Evolutionary conservation across 179 eudicot species (phyloP).

Genomic region (Patellifolia procumbens): DNA sequence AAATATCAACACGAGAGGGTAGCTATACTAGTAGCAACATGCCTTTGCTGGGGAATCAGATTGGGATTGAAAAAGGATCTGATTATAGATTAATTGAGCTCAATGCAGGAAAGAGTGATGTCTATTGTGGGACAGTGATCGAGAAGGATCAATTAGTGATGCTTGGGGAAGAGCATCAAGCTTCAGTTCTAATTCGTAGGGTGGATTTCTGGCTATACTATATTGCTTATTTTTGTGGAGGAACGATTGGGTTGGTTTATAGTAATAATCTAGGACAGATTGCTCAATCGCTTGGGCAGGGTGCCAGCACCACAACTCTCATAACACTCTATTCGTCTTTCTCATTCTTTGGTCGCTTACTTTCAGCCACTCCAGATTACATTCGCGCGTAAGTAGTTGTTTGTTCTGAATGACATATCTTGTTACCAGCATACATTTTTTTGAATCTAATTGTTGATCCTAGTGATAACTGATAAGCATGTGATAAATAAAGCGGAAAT

Average conservation of each 20-base stretch:
- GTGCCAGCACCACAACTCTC: slow-evolving; percentile 56
- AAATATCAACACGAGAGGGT: slow-evolving; percentile 37
- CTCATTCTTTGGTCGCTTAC: slow-evolving; percentile 94
- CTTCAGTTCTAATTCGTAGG: slow-evolving; percentile 50
- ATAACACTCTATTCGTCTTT: slow-evolving; percentile 78
- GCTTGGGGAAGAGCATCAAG: slow-evolving; percentile 85
- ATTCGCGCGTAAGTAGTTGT: slow-evolving; percentile 62
- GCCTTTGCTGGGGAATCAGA: slow-evolving; percentile 23
- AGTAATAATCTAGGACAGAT: slow-evolving; percentile 95
- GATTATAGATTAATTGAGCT: slow-evolving; percentile 9
- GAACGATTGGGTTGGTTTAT: slow-evolving; percentile 90
- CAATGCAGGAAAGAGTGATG: slow-evolving; percentile 28
- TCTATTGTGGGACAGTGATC: slow-evolving; percentile 39
- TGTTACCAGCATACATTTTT: background rate
- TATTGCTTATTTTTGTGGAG: slow-evolving; percentile 83
- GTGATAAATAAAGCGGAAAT: too few species aligned
- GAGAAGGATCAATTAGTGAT: slow-evolving; percentile 53
- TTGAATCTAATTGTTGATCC: background rate
- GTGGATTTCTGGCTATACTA: slow-evolving; percentile 90
- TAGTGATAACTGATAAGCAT: too few species aligned
- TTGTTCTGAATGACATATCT: background rate
- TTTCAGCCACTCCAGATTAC: slow-evolving; percentile 85
- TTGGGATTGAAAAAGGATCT: slow-evolving; percentile 16
- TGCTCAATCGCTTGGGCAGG: slow-evolving; percentile 77
- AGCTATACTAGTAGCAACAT: slow-evolving; percentile 11